Evolutionary conservation across 257 asterid genomes (phyloP), one percentile per base, ranked within the genome.

Genomic region (Dorcoceras hygrometricum): DNA sequence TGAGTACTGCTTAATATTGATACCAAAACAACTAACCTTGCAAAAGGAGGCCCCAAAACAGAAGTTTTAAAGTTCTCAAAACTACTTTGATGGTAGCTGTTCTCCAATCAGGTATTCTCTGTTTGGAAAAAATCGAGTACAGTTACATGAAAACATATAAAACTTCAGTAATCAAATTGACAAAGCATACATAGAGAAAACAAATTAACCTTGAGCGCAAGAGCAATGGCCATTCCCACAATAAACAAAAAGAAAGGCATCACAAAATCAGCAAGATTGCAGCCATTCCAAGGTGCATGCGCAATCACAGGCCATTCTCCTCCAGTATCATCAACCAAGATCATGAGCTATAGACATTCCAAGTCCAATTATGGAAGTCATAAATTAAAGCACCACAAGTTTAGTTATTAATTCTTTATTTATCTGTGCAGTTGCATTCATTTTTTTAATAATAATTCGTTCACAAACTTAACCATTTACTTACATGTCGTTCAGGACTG

Each of bases 221-320:
- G 91, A 6, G 92, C 87, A 66, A 89, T 77, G 59, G 96, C 82
- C 88, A 86, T 73, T 64, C 96, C 95, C 68, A 89, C 96, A 63
- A 89, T 89, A 66, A 89, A 89, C 29, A 86, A 82, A 71, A 86
- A 89, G 63, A 84, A 89, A 4, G 96, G 96, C 96, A 89, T 89
- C 48, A 84, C 96, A 69, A 89, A 89, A 82, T 89, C 96, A 65
- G 96, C 96, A 74, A 86, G 88, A 59, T 81, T 84, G 81, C 91
- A 89, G 28, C 96, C 96, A 62, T 86, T 81, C 96, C 95, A 86
- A 9, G 96, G 96, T 22, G 96, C 89, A 71, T 89, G 96, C 23
- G 83, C 84, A 31, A 86, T 86, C 69, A 77, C 76, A 0, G 96
- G 90, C 91, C 89, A 86, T 59, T 81, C 89, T 66, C 83, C 96